These are phyloP conservation scores for Aureobasidium vineae DNA, from an alignment of 2,329 filamentous ascomycete species.

Conservation along the genomic window DNA sequence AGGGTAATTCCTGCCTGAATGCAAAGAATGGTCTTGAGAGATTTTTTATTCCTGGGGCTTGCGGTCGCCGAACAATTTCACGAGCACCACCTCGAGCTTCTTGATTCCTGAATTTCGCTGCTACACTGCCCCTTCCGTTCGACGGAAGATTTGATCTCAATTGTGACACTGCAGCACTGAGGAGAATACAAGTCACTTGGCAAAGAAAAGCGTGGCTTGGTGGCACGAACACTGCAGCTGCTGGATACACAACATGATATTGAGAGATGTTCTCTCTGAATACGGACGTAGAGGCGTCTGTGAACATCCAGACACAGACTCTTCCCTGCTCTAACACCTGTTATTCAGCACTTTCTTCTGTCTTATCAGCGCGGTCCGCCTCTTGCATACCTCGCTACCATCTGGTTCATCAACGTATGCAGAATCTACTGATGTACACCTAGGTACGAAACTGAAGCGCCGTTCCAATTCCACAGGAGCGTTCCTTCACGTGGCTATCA, in stretches of 20 bases:
- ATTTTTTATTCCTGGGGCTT: no score
- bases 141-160: background rate
- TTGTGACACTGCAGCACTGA: background rate
- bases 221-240: slow-evolving; percentile 2
- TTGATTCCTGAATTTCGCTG: background rate
- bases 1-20: background rate
- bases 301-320: background rate
- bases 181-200: background rate
- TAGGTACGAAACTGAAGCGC: background rate
- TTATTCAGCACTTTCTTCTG: background rate
- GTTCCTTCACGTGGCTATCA: background rate
- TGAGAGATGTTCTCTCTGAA: no score
- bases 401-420: background rate
- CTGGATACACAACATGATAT: background rate
- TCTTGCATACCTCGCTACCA: background rate
- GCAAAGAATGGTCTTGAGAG: background rate
- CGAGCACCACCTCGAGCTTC: background rate
- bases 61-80: background rate
- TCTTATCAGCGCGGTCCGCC: background rate
- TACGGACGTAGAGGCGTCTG: slow-evolving; percentile 2
- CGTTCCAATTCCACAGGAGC: background rate
- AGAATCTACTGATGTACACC: background rate
- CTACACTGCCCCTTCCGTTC: background rate
- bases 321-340: background rate
- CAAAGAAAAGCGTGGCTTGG: background rate